Base-by-base conservation (phyloP, 2,329 filamentous ascomycete species). In the Trichoderma sp. region DNA sequence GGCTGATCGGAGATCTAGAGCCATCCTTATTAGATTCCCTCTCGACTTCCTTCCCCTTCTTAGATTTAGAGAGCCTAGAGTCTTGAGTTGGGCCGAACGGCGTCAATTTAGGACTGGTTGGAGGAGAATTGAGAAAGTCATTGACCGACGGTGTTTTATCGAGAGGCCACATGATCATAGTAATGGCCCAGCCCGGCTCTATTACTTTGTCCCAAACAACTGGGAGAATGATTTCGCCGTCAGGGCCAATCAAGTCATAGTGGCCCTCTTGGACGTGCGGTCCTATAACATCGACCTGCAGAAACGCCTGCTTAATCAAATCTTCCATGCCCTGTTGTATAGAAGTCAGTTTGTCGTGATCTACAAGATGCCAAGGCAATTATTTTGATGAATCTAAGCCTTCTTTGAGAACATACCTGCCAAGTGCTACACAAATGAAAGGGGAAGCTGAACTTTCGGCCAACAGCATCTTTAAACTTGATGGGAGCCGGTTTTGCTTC, bases 371-470 rank as follows among this genome's bases (percentile, higher is more conserved):
- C 7, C 8, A 8, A 47, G 33, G 19, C 13, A 69, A 62, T 29
- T 8, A 21, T 1, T 5, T 19, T 16, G 49, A 7, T 24, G 37
- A 7, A 8, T 19, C 21, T 3, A n/a, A 29, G n/a, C 16, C 53
- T 24, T 24, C 1, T 11, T 24, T 33, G 52, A 24, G 16, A 67
- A 86, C 88, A 77, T 88, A 94, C 92, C 83, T 85, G 83, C 93
- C 93, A 96, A 3, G 90, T 96, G 75, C 89, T 88, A 79, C 94
- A 97, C 35, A 96, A 79, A 72, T 94, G 88, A 81, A 91, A 97
- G 1, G 94, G 94, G 76, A 97, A 97, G 80, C 89, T 96, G 79
- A 96, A 97, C 79, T 96, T 97, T 73, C 94, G 87, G 37, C 93
- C 92, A 19, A 97, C 89, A 0, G 94, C 94, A 77, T 97, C 94